Conservation (phyloP, 768 basidiomycete species). For the Trametes cubensis region DNA sequence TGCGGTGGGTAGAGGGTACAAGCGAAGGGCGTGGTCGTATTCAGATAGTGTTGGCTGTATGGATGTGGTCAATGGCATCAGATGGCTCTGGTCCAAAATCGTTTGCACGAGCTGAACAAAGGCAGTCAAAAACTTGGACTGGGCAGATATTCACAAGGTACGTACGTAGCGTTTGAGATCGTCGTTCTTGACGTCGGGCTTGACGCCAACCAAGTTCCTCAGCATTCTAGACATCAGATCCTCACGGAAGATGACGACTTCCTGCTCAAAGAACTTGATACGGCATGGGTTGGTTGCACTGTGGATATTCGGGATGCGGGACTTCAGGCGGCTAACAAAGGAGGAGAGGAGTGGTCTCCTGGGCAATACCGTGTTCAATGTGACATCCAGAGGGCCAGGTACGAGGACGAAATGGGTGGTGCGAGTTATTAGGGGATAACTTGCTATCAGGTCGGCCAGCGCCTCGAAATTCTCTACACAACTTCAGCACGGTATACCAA, state of each 20-base stretch:
- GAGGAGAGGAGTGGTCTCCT: conserved; percentile 78
- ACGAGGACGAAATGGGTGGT: conserved; percentile 91
- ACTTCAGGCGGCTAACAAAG: conserved; percentile 68
- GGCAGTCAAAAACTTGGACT: background rate
- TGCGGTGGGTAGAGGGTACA: conserved; percentile 93
- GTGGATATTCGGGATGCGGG: conserved; percentile 76
- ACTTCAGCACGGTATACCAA: background rate
- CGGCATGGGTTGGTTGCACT: conserved; percentile 93
- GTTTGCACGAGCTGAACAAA: conserved; percentile 85
- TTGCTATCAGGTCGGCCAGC: conserved; percentile 80
- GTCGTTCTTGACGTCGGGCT: conserved; percentile 74
- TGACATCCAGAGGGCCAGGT: conserved; percentile 91
- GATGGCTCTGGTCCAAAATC: conserved; percentile 91
- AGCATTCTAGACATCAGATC: conserved; percentile 94
- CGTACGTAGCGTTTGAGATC: conserved; percentile 89
- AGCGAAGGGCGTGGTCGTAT: conserved; percentile 86
- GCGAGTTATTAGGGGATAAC: conserved; percentile 76
- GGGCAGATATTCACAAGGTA: background rate
- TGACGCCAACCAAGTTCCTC: conserved; percentile 87
- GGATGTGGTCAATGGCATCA: conserved; percentile 82
- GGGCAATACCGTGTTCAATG: conserved; percentile 79
- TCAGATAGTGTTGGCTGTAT: conserved; percentile 89
- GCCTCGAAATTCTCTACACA: conserved; percentile 80
- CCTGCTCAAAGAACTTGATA: conserved; percentile 93
- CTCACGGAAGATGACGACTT: conserved; percentile 92